phyloP scores from a whole-genome alignment of 179 eudicot genomes.

The Heliamphora ciliata region DNA sequence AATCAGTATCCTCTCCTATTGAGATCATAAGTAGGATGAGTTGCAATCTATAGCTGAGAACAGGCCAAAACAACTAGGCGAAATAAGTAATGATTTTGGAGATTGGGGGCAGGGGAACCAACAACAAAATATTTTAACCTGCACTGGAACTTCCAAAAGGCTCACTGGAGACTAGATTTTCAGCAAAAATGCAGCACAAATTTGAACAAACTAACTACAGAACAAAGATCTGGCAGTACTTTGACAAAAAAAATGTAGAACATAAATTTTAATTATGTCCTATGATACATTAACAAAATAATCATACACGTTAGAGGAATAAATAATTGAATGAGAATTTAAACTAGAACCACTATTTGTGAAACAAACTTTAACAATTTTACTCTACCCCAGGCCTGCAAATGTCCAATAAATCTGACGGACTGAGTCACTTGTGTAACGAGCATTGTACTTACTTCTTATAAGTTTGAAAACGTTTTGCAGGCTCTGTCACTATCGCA shows the following conservation, averaged over 20 bases:
- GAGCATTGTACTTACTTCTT: constrained; percentile 45
- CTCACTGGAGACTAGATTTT: too few species aligned
- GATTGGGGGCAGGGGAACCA: too few species aligned
- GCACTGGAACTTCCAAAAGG: too few species aligned
- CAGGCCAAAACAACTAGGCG: background rate
- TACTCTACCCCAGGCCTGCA: background rate
- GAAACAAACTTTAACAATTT: background rate
- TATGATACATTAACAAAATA: background rate
- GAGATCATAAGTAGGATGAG: background rate
- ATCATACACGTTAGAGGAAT: background rate
- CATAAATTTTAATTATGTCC: background rate
- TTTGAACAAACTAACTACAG: background rate
- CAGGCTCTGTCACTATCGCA: constrained; percentile 63
- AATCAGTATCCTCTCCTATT: background rate
- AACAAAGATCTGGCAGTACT: background rate
- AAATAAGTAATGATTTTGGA: too few species aligned
- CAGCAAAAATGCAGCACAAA: too few species aligned
- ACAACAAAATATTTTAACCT: too few species aligned
- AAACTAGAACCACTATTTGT: background rate
- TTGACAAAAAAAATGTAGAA: background rate
- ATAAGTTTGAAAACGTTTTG: constrained; percentile 63
- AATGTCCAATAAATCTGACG: background rate
- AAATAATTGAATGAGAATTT: background rate
- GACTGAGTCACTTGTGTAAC: background rate
- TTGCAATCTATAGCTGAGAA: background rate